Evolutionary conservation across 768 basidiomycete genomes (phyloP), one percentile per base, ranked within the genome.

Genomic region (Tulasnella calospora): DNA sequence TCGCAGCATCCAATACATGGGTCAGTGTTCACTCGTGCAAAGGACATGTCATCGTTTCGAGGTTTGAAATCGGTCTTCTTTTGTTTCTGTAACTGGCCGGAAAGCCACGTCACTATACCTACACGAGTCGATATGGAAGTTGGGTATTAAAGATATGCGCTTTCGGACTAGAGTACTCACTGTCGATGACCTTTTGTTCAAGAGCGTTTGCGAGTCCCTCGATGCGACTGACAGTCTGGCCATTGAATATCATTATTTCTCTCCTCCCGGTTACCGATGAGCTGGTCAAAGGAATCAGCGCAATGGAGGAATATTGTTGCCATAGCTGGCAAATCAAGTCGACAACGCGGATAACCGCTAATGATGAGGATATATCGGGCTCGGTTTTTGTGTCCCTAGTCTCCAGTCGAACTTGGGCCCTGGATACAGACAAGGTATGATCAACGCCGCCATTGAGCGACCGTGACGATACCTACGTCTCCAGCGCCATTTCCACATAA

Each of bases 31-130:
- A 94, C 94, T 30, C 95, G 87, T 4, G 95, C 94, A 84, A 98
- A 99, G 0, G 96, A 96, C 33, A 96, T 84, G 81, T 99, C 97
- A 82, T 99, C 98, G 81, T 98, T 96, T 47, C 92, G 90, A 15
- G 98, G 98, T 84, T 97, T 98, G 86, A 98, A 99, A 83, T 99
- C 98, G 73, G 90, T 93, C 82, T 92, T 93, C 86, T 98, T 98
- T 84, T 99, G 98, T 84, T 95, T 96, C 10, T 90, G 88, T 47
- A 99, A 89, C 80, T 94, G 92, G 3, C 87, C 80, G 1, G 90
- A 87, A 9, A 98, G 85, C 91, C 93, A 96, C 27, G 89, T 84
- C 71, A 95, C 84, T 79, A 95, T 89, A 0, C 87, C 94, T 96
- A 33, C 12, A 51, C 46, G 72, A 69, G 44, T 27, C 3, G 61